A percentile compares a stretch with the other conserved stretches of the same genome.
These are phyloP conservation scores for Blastocystis sp. DNA, from an alignment of 352 stramenopile species.

Conservation along the genomic window DNA sequence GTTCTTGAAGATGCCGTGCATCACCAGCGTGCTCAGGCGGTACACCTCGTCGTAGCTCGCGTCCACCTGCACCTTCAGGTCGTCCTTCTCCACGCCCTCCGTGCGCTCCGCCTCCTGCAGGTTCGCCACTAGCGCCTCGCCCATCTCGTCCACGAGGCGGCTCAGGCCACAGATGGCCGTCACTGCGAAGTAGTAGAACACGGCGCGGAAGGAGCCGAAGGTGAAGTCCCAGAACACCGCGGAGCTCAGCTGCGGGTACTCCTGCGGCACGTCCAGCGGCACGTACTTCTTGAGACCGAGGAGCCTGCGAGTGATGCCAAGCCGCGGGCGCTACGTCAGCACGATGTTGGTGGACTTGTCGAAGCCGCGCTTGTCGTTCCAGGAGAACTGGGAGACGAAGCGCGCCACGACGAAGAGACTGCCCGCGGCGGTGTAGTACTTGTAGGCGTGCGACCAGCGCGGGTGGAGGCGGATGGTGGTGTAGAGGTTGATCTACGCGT, in stretches of 20 bases:
- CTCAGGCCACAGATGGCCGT: slow-evolving; percentile 17
- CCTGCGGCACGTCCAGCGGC: neutral
- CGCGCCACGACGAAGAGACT: slow-evolving; percentile 28
- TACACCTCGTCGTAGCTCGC: slow-evolving; percentile 43
- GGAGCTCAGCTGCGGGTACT: neutral
- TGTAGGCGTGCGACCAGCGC: slow-evolving; percentile 44
- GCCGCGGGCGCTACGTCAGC: neutral
- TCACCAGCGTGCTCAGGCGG: slow-evolving; percentile 40
- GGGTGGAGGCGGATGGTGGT: neutral
- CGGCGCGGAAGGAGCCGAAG: neutral
- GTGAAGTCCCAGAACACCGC: slow-evolving; percentile 2
- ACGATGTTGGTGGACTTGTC: neutral
- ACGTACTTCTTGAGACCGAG: slow-evolving; percentile 58
- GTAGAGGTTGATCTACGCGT: slow-evolving; percentile 12
- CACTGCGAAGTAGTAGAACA: slow-evolving; percentile 61
- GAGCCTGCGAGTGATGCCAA: neutral
- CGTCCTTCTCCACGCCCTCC: slow-evolving; percentile 3
- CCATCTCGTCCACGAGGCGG: slow-evolving; percentile 32
- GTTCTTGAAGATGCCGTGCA: slow-evolving; percentile 14
- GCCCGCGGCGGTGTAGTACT: slow-evolving; percentile 24
- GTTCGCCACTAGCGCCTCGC: neutral
- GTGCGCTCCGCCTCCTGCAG: slow-evolving; percentile 11
- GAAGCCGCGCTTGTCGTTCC: slow-evolving; percentile 1
- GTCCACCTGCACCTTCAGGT: slow-evolving; percentile 36
- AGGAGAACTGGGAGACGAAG: slow-evolving; percentile 53